Base-by-base conservation (phyloP, 192 early-diverging fungal species). In the Funneliformis geosporum region DNA sequence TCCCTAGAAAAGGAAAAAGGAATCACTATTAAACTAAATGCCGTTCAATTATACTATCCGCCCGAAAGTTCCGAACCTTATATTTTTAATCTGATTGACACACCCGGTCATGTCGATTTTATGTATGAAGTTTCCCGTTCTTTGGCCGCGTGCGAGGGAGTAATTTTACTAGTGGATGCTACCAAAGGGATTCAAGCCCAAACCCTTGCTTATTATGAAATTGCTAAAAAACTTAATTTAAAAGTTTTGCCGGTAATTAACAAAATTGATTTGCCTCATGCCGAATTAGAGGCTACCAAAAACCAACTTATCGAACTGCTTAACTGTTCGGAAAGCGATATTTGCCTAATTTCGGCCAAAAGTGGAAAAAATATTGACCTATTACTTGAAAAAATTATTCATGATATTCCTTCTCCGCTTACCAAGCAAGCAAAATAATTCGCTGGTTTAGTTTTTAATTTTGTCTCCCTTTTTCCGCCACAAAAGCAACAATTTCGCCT, bases 111-210 rank as follows among this genome's bases (percentile, higher is more conserved):
- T 62, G 94, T 96, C 42, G 96, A 98, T 82, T 97, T 97, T 80
- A 92, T 89, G 73, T 98, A 96, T 85, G 97, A 98, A 85, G 97
- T 98, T 18, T 96, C 94, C 14, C 89, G 97, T 5, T 96, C 94
- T n/a, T 83, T 98, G 59, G 93, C 95, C 0, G 96, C 96, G 2
- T 96, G 96, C 83, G 95, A 98, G 81, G 96, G 96, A 23, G 92
- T 94, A 2, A 82, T 99, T 14, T 82, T 99, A 27, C 87, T 99
- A n/a, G 96, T 99, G 0, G 97, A 99, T 80, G 95, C 96, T 0
- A 89, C 91, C n/a, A 95, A 99, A 83, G 97, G 97, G 8, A 94
- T 99, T 42, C 96, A 99, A 81, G 97, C 97, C 2, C 97, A 42
- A 43, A 99, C 96, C 6, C 94, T 98, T 9, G 95, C 96, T 43